These are phyloP conservation scores for Phoma sp. DNA, from an alignment of 2,329 filamentous ascomycete genomes.

Conservation along the genomic window DNA sequence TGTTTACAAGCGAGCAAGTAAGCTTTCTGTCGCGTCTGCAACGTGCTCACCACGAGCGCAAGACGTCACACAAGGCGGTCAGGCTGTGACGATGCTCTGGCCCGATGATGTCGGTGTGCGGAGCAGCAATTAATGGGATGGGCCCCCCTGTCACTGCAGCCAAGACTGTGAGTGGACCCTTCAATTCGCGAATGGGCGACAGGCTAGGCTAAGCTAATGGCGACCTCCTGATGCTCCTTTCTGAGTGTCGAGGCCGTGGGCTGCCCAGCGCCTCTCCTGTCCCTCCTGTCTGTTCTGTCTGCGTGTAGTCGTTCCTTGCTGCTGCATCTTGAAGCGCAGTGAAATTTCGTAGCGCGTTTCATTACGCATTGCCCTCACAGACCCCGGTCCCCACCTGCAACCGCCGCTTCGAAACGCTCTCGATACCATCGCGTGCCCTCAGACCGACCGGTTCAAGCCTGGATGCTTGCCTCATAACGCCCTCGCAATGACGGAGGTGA, in stretches of 20 bases:
- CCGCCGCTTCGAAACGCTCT: constrained; percentile 15
- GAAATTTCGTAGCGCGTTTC: constrained; percentile 16
- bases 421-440: constrained; percentile 10
- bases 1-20: constrained; percentile 3
- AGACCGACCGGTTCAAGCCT: constrained; percentile 8
- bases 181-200: constrained; percentile 19
- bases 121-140: constrained; percentile 18
- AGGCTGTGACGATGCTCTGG: constrained; percentile 7
- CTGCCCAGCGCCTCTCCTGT: constrained; percentile 11
- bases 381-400: constrained; percentile 9
- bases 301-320: constrained; percentile 8
- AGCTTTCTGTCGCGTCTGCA: background rate
- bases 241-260: constrained; percentile 14
- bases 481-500: constrained; percentile 21
- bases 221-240: constrained; percentile 23
- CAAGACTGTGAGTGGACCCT: constrained; percentile 17
- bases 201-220: constrained; percentile 18
- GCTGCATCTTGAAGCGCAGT: constrained; percentile 5
- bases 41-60: constrained; percentile 16
- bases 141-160: constrained; percentile 15
- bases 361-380: constrained; percentile 13
- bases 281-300: constrained; percentile 3
- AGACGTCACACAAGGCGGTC: constrained; percentile 11
- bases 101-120: constrained; percentile 18
- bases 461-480: constrained; percentile 20